These are phyloP conservation scores for Manihot esculenta DNA, from an alignment of 441 rosid genomes.

Conservation along the genomic window DNA sequence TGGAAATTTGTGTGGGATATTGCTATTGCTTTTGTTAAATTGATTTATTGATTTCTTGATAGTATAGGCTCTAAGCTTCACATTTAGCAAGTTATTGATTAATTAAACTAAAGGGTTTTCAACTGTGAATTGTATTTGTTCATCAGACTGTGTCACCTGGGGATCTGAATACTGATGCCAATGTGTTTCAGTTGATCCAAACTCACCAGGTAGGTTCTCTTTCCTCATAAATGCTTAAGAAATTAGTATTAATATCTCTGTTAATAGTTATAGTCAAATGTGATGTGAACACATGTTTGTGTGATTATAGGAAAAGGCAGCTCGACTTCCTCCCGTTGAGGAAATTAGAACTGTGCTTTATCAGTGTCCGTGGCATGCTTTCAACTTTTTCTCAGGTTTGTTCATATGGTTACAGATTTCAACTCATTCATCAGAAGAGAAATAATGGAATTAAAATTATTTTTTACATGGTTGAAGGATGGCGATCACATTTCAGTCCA, in stretches of 20 bases:
- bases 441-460: background rate
- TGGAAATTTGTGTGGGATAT: no score
- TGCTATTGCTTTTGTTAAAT: background rate
- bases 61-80: no score
- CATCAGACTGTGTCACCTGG: conserved; percentile 58
- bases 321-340: conserved; percentile 75
- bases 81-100: no score
- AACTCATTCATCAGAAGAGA: background rate
- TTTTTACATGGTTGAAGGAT: background rate
- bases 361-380: conserved; percentile 63
- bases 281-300: background rate
- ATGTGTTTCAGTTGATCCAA: conserved; percentile 64
- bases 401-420: background rate
- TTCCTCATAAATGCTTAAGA: background rate
- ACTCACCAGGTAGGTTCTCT: conserved; percentile 61
- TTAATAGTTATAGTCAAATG: background rate
- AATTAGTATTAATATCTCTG: background rate
- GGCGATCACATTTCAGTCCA: background rate
- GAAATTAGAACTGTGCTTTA: conserved; percentile 71
- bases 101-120: conserved; percentile 1
- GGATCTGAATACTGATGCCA: conserved; percentile 42
- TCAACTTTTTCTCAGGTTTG: conserved; percentile 86
- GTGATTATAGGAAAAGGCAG: conserved; percentile 65
- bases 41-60: background rate
- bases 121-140: conserved; percentile 12